These are phyloP conservation scores for Zymoseptoria pseudotritici DNA, from an alignment of 2,329 filamentous ascomycete genomes.

Conservation along the genomic window DNA sequence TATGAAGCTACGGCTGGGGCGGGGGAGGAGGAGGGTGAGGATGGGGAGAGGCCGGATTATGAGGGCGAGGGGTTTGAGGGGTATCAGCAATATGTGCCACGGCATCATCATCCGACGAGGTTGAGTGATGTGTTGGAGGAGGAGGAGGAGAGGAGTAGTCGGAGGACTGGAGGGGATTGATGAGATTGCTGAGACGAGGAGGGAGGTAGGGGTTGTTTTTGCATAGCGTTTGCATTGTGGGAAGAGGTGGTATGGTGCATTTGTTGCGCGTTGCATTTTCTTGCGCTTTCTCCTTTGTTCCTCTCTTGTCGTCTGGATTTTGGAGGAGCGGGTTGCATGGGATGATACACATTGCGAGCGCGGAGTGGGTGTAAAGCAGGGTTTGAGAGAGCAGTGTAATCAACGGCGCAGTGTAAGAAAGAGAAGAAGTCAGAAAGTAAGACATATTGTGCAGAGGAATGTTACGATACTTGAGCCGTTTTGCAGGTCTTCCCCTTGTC, in stretches of 20 bases:
- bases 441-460: too few species aligned
- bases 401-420: not conserved
- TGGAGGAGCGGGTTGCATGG: not conserved
- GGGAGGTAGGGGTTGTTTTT: not conserved
- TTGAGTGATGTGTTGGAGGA: constrained; percentile 85
- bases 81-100: constrained; percentile 47
- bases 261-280: not conserved
- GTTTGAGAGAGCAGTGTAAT: not conserved
- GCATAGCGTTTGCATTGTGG: not conserved
- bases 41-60: constrained; percentile 25
- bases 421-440: not conserved
- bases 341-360: not conserved
- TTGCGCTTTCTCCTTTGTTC: not conserved
- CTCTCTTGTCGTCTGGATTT: not conserved
- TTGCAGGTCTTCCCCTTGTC: too few species aligned
- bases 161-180: constrained; percentile 22
- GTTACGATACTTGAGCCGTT: too few species aligned
- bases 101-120: constrained; percentile 79
- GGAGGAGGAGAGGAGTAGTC: constrained; percentile 51
- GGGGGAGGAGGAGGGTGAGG: constrained; percentile 18
- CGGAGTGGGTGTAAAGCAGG: not conserved
- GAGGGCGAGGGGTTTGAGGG: constrained; percentile 54
- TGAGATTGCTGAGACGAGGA: not conserved
- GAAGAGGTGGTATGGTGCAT: not conserved
- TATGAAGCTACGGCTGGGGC: constrained; percentile 14